Evolutionary conservation across 2,329 filamentous ascomycete species (phyloP), one percentile per base, ranked within the genome.

Genomic region (Knufia fluminis): DNA sequence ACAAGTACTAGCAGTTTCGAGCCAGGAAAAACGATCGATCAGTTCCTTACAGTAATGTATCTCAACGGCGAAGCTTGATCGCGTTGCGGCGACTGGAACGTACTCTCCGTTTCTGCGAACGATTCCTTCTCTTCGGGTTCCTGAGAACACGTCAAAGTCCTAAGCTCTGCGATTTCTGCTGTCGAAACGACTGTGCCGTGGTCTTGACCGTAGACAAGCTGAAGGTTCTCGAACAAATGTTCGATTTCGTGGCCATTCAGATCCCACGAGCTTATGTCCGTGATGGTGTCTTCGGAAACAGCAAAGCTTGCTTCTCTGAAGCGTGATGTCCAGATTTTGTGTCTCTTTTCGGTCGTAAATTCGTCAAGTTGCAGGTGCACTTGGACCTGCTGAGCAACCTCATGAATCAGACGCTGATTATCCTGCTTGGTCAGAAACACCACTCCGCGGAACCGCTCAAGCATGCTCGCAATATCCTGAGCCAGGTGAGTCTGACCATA

Each of bases 191-290:
- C 31, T 32, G 28, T 8, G 8, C 22, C 45, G 22, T 24, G 33
- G 23, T 14, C 36, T 4, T 19, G 14, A 16, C 12, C 14, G 23
- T 39, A 28, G 20, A 32, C 12, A 20, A 48, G 33, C 7, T 12
- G 23, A n/a, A 48, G 10, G 17, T 28, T 48, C 24, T 48, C 14
- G 33, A 39, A 40, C 35, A 48, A 16, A 48, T 48, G 45, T 16
- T 12, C 14, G 35, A 48, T 48, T 31, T 40, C 33, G 36, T 48
- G 45, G 3, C 45, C 45, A 28, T 48, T 48, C 35, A 48, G 22
- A 14, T 48, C 16, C 45, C 45, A 48, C 19, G 20, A 19, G 28
- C 45, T 48, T 19, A 48, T 39, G n/a, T 23, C 26, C 17, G 22
- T 46, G 43, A 46, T 22, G 28, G 17, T 14, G 4, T 17, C 19